These are phyloP conservation scores for Paxillus ammoniavirescens DNA, from an alignment of 768 basidiomycete genomes.

Conservation along the genomic window DNA sequence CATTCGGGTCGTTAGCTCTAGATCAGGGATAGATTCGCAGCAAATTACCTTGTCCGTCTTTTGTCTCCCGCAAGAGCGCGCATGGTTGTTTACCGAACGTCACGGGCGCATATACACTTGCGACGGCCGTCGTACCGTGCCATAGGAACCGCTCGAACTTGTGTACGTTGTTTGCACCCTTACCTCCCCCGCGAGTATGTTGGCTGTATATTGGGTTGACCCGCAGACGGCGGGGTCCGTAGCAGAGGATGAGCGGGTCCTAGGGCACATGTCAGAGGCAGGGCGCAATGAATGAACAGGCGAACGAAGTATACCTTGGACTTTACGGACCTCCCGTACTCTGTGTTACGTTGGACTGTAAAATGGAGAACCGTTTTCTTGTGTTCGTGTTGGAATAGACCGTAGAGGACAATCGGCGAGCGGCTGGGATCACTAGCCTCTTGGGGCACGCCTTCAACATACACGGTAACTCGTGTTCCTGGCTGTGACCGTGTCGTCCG, in stretches of 20 bases:
- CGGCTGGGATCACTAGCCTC: slow-evolving; percentile 40
- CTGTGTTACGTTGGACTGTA: slow-evolving; percentile 91
- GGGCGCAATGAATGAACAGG: background rate
- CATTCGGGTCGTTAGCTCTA: background rate
- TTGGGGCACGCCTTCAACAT: slow-evolving; percentile 72
- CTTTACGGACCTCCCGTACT: slow-evolving; percentile 82
- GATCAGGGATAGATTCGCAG: background rate
- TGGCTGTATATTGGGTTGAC: slow-evolving; percentile 93
- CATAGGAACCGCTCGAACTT: slow-evolving; percentile 91
- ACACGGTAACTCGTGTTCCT: slow-evolving; percentile 76
- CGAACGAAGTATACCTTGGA: slow-evolving; percentile 65
- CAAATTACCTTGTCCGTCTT: slow-evolving; percentile 57
- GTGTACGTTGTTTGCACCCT: slow-evolving; percentile 94
- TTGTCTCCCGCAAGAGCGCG: slow-evolving; percentile 69
- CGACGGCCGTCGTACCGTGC: slow-evolving; percentile 78
- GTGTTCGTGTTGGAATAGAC: slow-evolving; percentile 91
- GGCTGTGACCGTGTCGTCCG: slow-evolving; percentile 44
- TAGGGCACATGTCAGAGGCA: slow-evolving; percentile 23
- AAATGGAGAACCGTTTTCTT: slow-evolving; percentile 93
- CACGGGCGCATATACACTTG: slow-evolving; percentile 87
- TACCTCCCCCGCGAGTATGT: slow-evolving; percentile 85
- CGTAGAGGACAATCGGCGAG: slow-evolving; percentile 67
- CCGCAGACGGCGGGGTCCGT: slow-evolving; percentile 81
- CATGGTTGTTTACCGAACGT: slow-evolving; percentile 80
- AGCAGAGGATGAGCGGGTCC: slow-evolving; percentile 87